phyloP scores from a whole-genome alignment of 139 green algal genomes.

The Dunaliella primolecta region DNA sequence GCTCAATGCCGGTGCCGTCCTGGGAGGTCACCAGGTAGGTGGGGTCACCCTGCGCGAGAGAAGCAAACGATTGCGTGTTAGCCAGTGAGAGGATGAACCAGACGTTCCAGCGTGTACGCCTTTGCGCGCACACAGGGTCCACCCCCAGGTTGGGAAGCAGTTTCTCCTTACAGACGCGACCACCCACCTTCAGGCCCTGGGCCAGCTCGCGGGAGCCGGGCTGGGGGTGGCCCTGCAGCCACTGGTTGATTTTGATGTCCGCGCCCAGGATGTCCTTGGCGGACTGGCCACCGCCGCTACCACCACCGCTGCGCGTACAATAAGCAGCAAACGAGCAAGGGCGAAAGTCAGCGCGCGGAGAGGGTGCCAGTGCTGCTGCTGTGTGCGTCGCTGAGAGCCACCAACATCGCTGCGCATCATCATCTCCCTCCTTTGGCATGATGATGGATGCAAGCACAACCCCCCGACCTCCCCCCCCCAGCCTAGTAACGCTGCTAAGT shows the following conservation, averaged over 20 bases:
- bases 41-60: constrained; percentile 79
- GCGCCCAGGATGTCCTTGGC: constrained; percentile 97
- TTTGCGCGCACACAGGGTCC: background rate
- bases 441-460: background rate
- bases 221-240: constrained; percentile 83
- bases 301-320: constrained; percentile 66
- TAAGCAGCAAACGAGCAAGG: too few relatives aligned
- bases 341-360: too few relatives aligned
- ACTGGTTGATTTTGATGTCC: constrained; percentile 77
- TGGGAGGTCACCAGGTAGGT: constrained; percentile 96
- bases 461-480: background rate
- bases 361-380: background rate
- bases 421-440: background rate
- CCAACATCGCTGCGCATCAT: background rate
- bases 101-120: too few relatives aligned
- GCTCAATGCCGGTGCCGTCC: constrained; percentile 72
- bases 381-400: background rate
- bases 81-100: background rate
- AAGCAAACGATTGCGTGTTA: background rate
- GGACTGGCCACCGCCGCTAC: constrained; percentile 65
- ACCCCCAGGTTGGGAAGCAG: background rate
- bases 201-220: constrained; percentile 77
- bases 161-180: background rate
- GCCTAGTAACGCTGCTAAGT: too few relatives aligned
- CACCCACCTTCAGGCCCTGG: constrained; percentile 92